A percentile compares a stretch with the other conserved stretches of the same genome.
Conservation (phyloP, 164 flowering plant species). For the Aristolochia californica region DNA sequence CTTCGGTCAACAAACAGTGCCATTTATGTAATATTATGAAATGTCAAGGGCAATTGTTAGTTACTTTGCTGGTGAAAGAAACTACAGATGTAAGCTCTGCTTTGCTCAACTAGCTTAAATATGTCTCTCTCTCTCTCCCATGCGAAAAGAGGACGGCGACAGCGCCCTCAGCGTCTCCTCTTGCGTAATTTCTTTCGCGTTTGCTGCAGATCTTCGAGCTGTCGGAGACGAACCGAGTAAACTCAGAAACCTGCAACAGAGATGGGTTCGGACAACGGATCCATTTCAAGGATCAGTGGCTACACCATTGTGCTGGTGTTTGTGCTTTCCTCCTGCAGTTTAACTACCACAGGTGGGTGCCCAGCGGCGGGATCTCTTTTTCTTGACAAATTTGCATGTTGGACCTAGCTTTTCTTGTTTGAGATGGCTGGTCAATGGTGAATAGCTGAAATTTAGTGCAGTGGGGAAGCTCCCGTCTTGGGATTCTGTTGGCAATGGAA, state of each 20-base stretch:
- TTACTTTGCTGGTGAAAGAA: neutral
- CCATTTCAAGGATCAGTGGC: constrained; percentile 7
- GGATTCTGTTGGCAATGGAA: neutral
- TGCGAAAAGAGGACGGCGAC: neutral
- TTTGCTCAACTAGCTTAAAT: neutral
- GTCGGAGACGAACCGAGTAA: neutral
- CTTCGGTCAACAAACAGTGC: no score
- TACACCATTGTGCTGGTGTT: constrained; percentile 13
- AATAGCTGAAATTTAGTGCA: neutral
- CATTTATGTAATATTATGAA: no score
- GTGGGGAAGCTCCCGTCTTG: neutral
- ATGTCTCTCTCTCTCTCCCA: neutral
- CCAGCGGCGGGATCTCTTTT: neutral
- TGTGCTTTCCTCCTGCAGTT: constrained; percentile 16
- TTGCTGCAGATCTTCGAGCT: constrained; percentile 8
- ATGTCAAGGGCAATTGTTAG: no score
- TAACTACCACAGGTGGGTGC: constrained; percentile 17
- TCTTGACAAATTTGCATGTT: neutral
- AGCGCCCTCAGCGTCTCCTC: neutral
- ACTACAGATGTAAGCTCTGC: neutral
- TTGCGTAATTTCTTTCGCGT: no score
- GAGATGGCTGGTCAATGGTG: neutral
- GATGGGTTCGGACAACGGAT: neutral
- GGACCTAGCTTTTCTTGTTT: neutral
- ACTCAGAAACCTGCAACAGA: constrained; percentile 3